Percentiles rank a stretch among this genome's conserved stretches.
Conservation (phyloP, 306 rosid species). For the Pyrus betulifolia region DNA sequence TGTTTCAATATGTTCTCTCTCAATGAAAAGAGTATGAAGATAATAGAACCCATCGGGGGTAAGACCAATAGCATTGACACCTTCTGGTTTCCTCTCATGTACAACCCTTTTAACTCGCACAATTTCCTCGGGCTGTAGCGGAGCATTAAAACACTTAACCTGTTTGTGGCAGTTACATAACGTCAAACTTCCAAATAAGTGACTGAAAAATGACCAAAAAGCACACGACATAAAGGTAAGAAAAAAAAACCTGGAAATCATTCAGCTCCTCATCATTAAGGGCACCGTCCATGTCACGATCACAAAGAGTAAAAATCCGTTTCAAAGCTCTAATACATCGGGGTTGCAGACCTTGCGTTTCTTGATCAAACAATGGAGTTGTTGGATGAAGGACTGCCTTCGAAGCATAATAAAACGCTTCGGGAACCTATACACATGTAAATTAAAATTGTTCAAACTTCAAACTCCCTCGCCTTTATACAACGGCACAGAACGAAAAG, state of each 20-base stretch:
- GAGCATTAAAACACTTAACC: constrained; percentile 70
- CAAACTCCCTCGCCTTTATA: neutral
- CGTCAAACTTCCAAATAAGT: constrained; percentile 12
- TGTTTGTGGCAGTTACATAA: constrained; percentile 26
- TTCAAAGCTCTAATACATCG: constrained; percentile 74
- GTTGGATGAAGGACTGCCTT: constrained; percentile 87
- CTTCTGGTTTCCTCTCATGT: constrained; percentile 62
- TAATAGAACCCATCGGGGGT: constrained; percentile 67
- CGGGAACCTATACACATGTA: constrained; percentile 59
- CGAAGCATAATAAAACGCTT: constrained; percentile 85
- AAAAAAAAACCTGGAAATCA: constrained; percentile 69
- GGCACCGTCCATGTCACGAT: constrained; percentile 87
- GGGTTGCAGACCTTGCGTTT: constrained; percentile 51
- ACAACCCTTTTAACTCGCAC: constrained; percentile 62
- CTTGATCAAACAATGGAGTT: constrained; percentile 75
- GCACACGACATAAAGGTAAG: neutral
- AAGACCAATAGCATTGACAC: constrained; percentile 81
- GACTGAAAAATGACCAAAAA: neutral
- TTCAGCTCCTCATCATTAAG: constrained; percentile 80
- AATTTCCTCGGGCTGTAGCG: constrained; percentile 64
- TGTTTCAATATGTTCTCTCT: constrained; percentile 69
- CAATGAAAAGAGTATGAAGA: constrained; percentile 68
- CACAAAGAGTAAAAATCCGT: constrained; percentile 79
- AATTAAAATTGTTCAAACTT: constrained; percentile 7
- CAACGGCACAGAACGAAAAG: neutral